Base-by-base conservation (phyloP, 2,329 filamentous ascomycete genomes). In the Mollisia scopiformis region DNA sequence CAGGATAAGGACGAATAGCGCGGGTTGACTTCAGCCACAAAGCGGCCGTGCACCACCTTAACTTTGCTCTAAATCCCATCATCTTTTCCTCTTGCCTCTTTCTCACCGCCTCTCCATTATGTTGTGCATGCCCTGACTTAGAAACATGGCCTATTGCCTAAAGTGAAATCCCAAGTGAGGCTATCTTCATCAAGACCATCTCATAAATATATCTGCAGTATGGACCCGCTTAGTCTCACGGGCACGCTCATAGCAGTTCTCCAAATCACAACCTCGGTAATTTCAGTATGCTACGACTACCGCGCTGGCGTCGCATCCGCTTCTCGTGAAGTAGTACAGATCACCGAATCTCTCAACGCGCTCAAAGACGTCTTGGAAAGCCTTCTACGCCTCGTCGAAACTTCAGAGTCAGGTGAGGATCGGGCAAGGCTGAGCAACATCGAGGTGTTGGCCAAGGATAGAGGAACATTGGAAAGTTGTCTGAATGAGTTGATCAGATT, bases 271-370 rank as follows among this genome's bases (percentile, higher is more conserved):
- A 55, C 58, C 2, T 57, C 61, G 0, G 19, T 69, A 3, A 68
- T 67, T 37, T 64, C 63, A 6, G 62, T 65, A 21, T 67, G 65
- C 25, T 69, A 69, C 28, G 61, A 67, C 49, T 69, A 69, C 43
- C 63, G 68, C 10, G 53, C 61, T 31, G 63, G 66, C 2, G 55
- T 60, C 11, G 53, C 59, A 23, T 47, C 61, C 4, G 56, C 65
- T 13, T 64, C 62, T 1, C 54, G 58, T 13, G 68, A 67, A 50
- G 58, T 62, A 13, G 46, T 66, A 23, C 61, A 61, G 25, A 65
- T 69, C 31, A 55, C 61, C 14, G 60, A 65, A 21, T 59, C 63
- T 41, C 60, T 69, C 37, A 66, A 61, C 28, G 54, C 58, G 2
- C 55, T 69, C 21, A 62, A 58, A 39, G 58, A 63, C 14, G 57